A percentile compares a stretch with the other conserved stretches of the same genome.
phyloP scores from a whole-genome alignment of 2,329 filamentous ascomycete genomes.

The Colletotrichum orbiculare region DNA sequence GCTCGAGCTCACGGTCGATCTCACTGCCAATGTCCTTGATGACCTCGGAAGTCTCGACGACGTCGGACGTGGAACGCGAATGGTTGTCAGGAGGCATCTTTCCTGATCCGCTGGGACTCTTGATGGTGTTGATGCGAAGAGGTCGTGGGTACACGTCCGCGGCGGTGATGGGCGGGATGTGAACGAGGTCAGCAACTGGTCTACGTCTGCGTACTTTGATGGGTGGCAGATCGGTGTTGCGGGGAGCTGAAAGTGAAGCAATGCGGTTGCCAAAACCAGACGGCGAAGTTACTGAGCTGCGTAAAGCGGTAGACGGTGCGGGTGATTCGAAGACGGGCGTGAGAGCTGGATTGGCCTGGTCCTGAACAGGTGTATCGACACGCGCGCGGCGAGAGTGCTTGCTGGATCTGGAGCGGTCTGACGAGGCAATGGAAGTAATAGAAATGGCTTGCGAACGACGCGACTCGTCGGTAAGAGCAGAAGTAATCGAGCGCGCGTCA shows the following conservation, averaged over 20 bases:
- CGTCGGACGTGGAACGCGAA: not conserved
- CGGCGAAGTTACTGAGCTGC: conserved; percentile 11
- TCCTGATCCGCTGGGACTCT: conserved; percentile 12
- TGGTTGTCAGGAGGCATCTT: not conserved
- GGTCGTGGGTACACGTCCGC: conserved; percentile 26
- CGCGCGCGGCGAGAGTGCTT: conserved; percentile 17
- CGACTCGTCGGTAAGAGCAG: conserved; percentile 15
- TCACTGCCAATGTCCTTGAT: conserved; percentile 32
- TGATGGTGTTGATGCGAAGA: conserved; percentile 24
- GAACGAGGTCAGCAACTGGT: conserved; percentile 11
- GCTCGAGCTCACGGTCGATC: conserved; percentile 27
- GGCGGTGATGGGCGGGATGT: conserved; percentile 18
- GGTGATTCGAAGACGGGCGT: conserved; percentile 6
- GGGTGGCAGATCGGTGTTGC: conserved; percentile 6
- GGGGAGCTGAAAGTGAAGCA: conserved; percentile 2
- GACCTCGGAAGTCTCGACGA: conserved; percentile 20
- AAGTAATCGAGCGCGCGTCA: conserved; percentile 7
- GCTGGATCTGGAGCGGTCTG: conserved; percentile 1
- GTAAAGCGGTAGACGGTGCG: not conserved
- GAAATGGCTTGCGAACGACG: conserved; percentile 5
- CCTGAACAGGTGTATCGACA: not conserved
- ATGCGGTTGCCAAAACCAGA: not conserved
- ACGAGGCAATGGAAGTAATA: not conserved
- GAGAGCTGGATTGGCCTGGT: not conserved
- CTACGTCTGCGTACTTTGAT: conserved; percentile 28